Evolutionary conservation across 805 yeast genomes (phyloP), one percentile per base, ranked within the genome.

Genomic region (Suhomyces xylopsoci): DNA sequence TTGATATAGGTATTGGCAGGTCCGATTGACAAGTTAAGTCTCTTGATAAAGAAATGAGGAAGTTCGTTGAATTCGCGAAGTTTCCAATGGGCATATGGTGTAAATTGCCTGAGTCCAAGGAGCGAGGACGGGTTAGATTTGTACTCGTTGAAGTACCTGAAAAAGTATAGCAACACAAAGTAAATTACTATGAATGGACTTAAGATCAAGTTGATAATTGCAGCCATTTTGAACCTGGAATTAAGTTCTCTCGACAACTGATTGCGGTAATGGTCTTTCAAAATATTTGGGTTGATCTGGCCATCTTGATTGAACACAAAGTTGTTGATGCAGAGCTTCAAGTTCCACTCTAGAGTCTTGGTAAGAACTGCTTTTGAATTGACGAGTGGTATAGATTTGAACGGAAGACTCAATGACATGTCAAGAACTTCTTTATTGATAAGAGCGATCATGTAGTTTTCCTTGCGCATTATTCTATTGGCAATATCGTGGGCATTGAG

Each of bases 51-150:
- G 25, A 93, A 78, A 68, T 94, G 99, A 44, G 90, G 90, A 7
- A 94, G 76, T 65, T 94, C 99, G 68, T 94, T 94, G 65, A 88
- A 90, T 62, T 94, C 99, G 52, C 99, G 76, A 62, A 94, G 80
- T 65, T 87, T 90, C 98, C 98, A 94, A 62, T 88, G 92, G 0
- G 98, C 97, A 69, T 82, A 82, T 0, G 97, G 97, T 0, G 98
- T 90, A 64, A 90, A 94, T 60, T 91, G 96, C 46, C 99, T 76
- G 49, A 73, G 64, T 3, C 75, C 76, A 2, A 91, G 78, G 51
- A 94, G 77, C 9, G 90, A 76, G 1, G 91, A 83, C 0, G 99
- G 99, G 51, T 93, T 88, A 43, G 88, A 82, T 64, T 89, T 88
- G 66, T 88, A 91, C 68, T 93, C 98, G 66, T 92, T 92, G 69